These are phyloP conservation scores for Penicillium ochrochloron DNA, from an alignment of 495 filamentous ascomycete genomes.

Conservation along the genomic window DNA sequence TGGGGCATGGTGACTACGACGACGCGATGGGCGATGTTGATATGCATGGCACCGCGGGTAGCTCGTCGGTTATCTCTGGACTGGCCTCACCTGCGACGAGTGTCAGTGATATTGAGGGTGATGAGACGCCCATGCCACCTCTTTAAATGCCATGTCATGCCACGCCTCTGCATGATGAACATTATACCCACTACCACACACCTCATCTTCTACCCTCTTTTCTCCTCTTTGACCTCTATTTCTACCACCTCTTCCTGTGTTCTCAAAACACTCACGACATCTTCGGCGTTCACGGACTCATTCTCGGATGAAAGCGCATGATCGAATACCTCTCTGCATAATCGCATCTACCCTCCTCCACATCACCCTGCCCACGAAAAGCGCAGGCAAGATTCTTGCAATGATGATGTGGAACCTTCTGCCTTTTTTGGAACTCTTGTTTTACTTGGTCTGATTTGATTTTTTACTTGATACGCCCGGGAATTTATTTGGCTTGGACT, in stretches of 20 bases:
- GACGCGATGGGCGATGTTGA: constrained; percentile 30
- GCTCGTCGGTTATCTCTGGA: constrained; percentile 39
- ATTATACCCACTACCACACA: constrained; percentile 6
- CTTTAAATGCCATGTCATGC: constrained; percentile 5
- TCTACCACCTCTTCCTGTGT: not conserved
- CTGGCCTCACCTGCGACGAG: constrained; percentile 40
- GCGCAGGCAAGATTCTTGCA: not conserved
- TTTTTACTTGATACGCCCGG: not conserved
- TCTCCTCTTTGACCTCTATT: not conserved
- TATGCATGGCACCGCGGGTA: constrained; percentile 19
- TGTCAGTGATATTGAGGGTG: constrained; percentile 34
- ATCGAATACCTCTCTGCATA: constrained; percentile 12
- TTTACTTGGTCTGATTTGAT: not conserved
- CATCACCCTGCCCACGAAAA: not conserved
- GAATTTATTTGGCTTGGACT: not conserved
- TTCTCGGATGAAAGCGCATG: constrained; percentile 22
- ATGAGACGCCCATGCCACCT: constrained; percentile 20
- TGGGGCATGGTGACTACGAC: constrained; percentile 22
- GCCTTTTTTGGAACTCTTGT: not conserved
- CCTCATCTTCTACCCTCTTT: not conserved
- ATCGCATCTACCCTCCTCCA: not conserved
- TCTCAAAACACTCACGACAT: not conserved
- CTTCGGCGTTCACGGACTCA: constrained; percentile 9
- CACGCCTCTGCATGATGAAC: not conserved
- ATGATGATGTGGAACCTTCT: not conserved